Percentiles rank a stretch among this genome's conserved stretches.
Evolutionary conservation across 2,329 filamentous ascomycete species (phyloP).

Genomic region (Penicillium sumatraense): DNA sequence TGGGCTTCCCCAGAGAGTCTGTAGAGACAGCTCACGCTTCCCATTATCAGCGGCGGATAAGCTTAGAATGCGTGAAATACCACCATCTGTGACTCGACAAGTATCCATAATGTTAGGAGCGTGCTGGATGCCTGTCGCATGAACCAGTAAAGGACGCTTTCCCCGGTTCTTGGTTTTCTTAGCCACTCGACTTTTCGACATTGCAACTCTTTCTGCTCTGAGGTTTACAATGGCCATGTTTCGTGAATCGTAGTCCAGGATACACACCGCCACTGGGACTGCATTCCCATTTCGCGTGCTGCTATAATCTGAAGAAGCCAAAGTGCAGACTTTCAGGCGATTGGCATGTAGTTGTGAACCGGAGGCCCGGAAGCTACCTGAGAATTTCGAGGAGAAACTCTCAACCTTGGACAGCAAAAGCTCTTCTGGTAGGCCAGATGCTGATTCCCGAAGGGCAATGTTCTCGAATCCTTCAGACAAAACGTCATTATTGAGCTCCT

Average conservation of each 20-base stretch:
- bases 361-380: slow-evolving; percentile 34
- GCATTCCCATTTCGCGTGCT: slow-evolving; percentile 37
- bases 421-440: slow-evolving; percentile 73
- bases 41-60: slow-evolving; percentile 69
- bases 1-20: slow-evolving; percentile 75
- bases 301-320: slow-evolving; percentile 54
- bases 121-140: slow-evolving; percentile 56
- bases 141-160: slow-evolving; percentile 34
- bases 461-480: slow-evolving; percentile 71
- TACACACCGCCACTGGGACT: slow-evolving; percentile 57
- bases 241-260: slow-evolving; percentile 71
- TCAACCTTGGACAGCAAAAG: slow-evolving; percentile 74
- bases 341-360: slow-evolving; percentile 27
- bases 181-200: slow-evolving; percentile 31
- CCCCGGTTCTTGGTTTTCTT: slow-evolving; percentile 32
- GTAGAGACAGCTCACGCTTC: slow-evolving; percentile 69
- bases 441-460: slow-evolving; percentile 74
- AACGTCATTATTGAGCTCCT: slow-evolving; percentile 66
- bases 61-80: slow-evolving; percentile 70
- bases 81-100: slow-evolving; percentile 70
- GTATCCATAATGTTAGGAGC: slow-evolving; percentile 73
- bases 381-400: slow-evolving; percentile 63
- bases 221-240: slow-evolving; percentile 70
- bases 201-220: slow-evolving; percentile 54
- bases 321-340: slow-evolving; percentile 63